These are phyloP conservation scores for Marvania coccoides DNA, from an alignment of 139 green algal genomes.

Conservation along the genomic window DNA sequence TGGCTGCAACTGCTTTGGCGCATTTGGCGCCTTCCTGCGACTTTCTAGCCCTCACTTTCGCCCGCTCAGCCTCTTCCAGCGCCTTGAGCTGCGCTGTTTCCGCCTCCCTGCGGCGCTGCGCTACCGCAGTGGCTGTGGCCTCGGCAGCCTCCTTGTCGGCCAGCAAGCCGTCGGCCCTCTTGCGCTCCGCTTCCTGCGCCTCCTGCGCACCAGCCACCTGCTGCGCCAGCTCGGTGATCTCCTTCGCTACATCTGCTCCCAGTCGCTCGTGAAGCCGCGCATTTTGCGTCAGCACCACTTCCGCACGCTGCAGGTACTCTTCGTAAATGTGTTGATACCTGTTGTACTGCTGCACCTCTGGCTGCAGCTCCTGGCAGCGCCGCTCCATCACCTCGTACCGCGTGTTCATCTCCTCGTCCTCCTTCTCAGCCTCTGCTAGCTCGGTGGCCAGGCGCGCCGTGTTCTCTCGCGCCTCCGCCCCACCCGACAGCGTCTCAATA, in stretches of 20 bases:
- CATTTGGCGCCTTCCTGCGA: too few species aligned
- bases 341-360: not conserved
- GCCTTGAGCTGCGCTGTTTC: not conserved
- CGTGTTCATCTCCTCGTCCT: not conserved
- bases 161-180: not conserved
- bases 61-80: not conserved
- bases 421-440: not conserved
- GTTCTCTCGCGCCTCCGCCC: not conserved
- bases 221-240: not conserved
- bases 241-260: not conserved
- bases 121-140: not conserved
- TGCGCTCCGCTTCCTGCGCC: not conserved
- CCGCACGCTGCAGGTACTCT: not conserved
- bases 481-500: slow-evolving; percentile 39
- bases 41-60: not conserved
- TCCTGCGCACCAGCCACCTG: not conserved
- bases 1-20: too few species aligned
- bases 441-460: not conserved
- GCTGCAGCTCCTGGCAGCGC: not conserved
- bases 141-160: not conserved
- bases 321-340: not conserved
- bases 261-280: not conserved
- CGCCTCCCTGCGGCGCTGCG: not conserved
- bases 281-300: not conserved
- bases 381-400: slow-evolving; percentile 6